Evolutionary conservation across 2,329 filamentous ascomycete genomes (phyloP).

Genomic region (Blastomyces parvus): DNA sequence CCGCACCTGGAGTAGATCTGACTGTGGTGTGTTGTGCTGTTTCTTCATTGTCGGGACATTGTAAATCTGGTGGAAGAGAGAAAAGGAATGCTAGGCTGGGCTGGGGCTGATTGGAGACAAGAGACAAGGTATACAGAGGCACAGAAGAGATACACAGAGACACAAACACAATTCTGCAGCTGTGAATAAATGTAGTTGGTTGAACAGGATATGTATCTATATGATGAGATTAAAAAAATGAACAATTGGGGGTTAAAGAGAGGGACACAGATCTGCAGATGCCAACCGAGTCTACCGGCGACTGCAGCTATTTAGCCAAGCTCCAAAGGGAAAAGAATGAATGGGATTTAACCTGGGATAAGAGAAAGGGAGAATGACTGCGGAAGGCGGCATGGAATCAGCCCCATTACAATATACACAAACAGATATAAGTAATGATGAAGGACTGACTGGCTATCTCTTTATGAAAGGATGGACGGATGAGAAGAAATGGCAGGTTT

Average conservation of each 20-base stretch:
- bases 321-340: neutral
- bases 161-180: slow-evolving; percentile 3
- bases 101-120: slow-evolving; percentile 12
- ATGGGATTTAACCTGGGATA: neutral
- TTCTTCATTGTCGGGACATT: slow-evolving; percentile 24
- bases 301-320: neutral
- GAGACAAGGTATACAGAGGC: neutral
- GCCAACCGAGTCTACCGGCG: neutral
- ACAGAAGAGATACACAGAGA: neutral
- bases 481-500: neutral
- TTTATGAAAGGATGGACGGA: neutral
- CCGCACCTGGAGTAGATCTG: slow-evolving; percentile 21
- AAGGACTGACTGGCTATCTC: neutral
- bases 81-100: slow-evolving; percentile 3
- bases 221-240: neutral
- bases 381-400: neutral
- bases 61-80: slow-evolving; percentile 4
- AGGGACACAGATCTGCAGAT: neutral
- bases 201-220: neutral
- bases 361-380: neutral
- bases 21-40: slow-evolving; percentile 18
- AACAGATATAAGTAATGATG: neutral
- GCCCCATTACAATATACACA: neutral
- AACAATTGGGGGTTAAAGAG: neutral
- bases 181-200: neutral